These are phyloP conservation scores for Orychophragmus violaceus DNA, from an alignment of 345 rosid genomes.

Conservation along the genomic window DNA sequence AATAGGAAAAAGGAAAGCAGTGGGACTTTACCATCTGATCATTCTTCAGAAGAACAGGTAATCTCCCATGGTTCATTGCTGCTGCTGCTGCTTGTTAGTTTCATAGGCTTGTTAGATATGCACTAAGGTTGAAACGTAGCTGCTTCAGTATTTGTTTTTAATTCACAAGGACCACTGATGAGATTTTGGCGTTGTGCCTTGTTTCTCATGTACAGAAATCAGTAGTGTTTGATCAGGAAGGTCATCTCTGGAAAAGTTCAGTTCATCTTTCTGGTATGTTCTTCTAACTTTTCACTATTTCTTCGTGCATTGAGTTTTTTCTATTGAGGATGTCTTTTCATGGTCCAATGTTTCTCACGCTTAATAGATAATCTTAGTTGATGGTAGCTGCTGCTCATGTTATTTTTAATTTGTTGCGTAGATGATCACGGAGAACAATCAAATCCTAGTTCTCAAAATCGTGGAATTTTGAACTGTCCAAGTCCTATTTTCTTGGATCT, in stretches of 20 bases:
- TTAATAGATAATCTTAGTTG: not conserved
- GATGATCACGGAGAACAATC: conserved; percentile 35
- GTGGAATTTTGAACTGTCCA: conserved; percentile 23
- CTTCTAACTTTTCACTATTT: conserved; percentile 3
- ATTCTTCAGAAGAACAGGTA: conserved; percentile 26
- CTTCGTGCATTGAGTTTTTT: not conserved
- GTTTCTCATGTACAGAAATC: conserved; percentile 39
- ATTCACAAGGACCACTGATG: not conserved
- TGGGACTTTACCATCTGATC: conserved; percentile 29
- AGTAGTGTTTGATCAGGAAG: conserved; percentile 30
- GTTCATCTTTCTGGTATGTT: conserved; percentile 43
- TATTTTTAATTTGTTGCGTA: conserved; percentile 23
- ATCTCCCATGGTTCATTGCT: not conserved
- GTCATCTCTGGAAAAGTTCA: conserved; percentile 26
- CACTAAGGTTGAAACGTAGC: not conserved
- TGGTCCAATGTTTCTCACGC: conserved; percentile 1
- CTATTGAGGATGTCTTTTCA: not conserved
- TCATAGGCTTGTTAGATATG: conserved; percentile 3
- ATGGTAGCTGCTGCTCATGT: conserved; percentile 8
- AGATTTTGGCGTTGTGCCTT: conserved; percentile 8
- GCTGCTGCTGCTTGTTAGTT: conserved; percentile 2
- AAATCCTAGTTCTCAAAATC: conserved; percentile 23
- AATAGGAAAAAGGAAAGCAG: conserved; percentile 39
- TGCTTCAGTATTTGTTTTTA: not conserved
- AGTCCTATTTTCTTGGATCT: conserved; percentile 35